A percentile compares a stretch with the other conserved stretches of the same genome.
These are phyloP conservation scores for Sugiyamaella marilandica DNA, from an alignment of 805 yeast genomes.

Conservation along the genomic window DNA sequence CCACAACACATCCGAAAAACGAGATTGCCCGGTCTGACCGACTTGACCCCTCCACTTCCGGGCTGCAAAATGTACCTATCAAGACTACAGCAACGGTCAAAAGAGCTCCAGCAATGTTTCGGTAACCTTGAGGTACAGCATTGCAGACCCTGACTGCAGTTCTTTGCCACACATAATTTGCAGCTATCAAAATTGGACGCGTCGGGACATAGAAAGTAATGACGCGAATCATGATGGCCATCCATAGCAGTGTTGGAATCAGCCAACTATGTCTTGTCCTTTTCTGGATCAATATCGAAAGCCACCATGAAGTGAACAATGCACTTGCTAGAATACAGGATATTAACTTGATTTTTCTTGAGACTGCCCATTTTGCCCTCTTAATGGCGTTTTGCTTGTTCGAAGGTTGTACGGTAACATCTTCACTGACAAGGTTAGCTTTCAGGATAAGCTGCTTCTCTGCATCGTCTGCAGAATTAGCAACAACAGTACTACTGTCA, in stretches of 20 bases:
- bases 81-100: slow-evolving; percentile 46
- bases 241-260: slow-evolving; percentile 53
- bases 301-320: slow-evolving; percentile 54
- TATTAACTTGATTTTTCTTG: background rate
- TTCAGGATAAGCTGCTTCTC: background rate
- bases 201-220: slow-evolving; percentile 48
- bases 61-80: slow-evolving; percentile 49
- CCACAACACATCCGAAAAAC: slow-evolving; percentile 49
- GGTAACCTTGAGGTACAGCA: slow-evolving; percentile 39
- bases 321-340: slow-evolving; percentile 31
- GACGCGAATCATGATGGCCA: slow-evolving; percentile 46
- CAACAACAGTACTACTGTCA: background rate
- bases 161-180: slow-evolving; percentile 31
- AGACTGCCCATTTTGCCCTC: too few relatives aligned
- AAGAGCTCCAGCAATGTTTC: slow-evolving; percentile 43
- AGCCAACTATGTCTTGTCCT: slow-evolving; percentile 50
- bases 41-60: slow-evolving; percentile 42
- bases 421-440: background rate
- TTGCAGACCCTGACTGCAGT: slow-evolving; percentile 27
- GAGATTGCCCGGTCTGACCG: slow-evolving; percentile 54
- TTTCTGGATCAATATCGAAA: slow-evolving; percentile 48
- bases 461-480: background rate
- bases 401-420: background rate
- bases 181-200: slow-evolving; percentile 27
- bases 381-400: too few relatives aligned